Base-by-base conservation (phyloP, 352 stramenopile species). In the Pythium phragmiticola region DNA sequence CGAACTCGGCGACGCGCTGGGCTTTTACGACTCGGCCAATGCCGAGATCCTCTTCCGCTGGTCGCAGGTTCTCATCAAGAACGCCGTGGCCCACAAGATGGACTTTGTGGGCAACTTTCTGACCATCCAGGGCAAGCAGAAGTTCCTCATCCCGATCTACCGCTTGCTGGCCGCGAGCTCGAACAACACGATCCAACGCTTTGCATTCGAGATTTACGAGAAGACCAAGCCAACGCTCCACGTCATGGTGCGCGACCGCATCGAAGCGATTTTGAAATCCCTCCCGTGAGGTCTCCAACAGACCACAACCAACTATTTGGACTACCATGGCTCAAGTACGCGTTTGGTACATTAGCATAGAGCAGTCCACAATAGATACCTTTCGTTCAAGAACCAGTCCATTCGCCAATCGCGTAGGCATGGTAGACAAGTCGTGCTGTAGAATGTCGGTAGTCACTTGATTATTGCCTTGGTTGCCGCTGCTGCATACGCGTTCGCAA, bases 101-200 rank as follows among this genome's bases (percentile, higher is more conserved):
- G 61, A 68, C 7, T 72, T 78, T 60, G 81, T 92, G 16, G 65
- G 54, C 30, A 63, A 61, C 37, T 92, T 92, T 52, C 60, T 92
- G 30, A 69, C 78, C 45, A 75, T 83, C 56, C 83, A 92, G 57
- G 81, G 83, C 59, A 92, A 92, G 59, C 83, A 92, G 41, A 92
- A 92, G 59, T 90, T 90, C 66, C 80, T 89, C 65, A 79, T 92
- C 23, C 83, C 83, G 53, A 63, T 89, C 41, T 92, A 88, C 67
- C 77, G 83, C 13, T 23, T 81, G 51, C 73, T 92, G 19, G 76
- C 78, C 3, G 59, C 68, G 30, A 89, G 77, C 34, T 21, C 73
- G 11, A 80, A 74, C 43, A 41, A 69, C 6, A 49, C 56, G 23
- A 69, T 88, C 19, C 74, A 69, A 12, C 65, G 68, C 47, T 87